Percentiles rank a stretch among this genome's conserved stretches.
These are phyloP conservation scores for Lotmaria passim DNA, from an alignment of 208 protist species.

Conservation along the genomic window DNA sequence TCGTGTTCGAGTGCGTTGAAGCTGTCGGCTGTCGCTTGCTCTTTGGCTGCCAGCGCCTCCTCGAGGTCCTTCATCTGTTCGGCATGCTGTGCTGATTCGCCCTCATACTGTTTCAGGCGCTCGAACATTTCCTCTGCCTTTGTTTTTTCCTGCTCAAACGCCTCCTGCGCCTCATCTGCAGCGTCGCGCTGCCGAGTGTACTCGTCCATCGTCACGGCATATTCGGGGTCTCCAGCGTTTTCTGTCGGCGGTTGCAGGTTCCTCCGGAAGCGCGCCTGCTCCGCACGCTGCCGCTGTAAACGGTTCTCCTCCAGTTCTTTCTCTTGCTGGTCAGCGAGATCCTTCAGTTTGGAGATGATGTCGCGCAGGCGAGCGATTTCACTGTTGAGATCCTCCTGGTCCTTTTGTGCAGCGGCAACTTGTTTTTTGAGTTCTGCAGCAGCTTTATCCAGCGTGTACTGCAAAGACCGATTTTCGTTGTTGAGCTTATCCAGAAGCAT, in stretches of 20 bases:
- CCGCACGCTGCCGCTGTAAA: slow-evolving; percentile 32
- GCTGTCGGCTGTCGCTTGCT: background rate
- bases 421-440: slow-evolving; percentile 51
- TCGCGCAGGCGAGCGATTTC: slow-evolving; percentile 51
- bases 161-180: slow-evolving; percentile 19
- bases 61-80: slow-evolving; percentile 21
- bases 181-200: slow-evolving; percentile 15
- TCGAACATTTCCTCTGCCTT: slow-evolving; percentile 27
- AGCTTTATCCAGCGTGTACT: slow-evolving; percentile 56
- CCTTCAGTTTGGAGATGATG: slow-evolving; percentile 53
- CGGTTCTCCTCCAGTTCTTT: slow-evolving; percentile 39
- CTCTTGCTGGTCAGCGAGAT: slow-evolving; percentile 47
- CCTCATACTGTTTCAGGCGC: slow-evolving; percentile 20
- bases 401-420: slow-evolving; percentile 44
- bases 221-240: slow-evolving; percentile 6
- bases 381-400: slow-evolving; percentile 36
- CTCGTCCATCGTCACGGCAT: slow-evolving; percentile 36
- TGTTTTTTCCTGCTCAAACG: slow-evolving; percentile 29
- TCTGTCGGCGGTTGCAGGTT: slow-evolving; percentile 18
- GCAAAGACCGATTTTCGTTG: slow-evolving; percentile 59
- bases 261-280: slow-evolving; percentile 37
- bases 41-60: slow-evolving; percentile 18
- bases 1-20: slow-evolving; percentile 29
- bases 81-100: slow-evolving; percentile 9
- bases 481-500: slow-evolving; percentile 55